Base-by-base conservation (phyloP, 1,284 basidiomycete genomes). In the Agroathelia rolfsii region DNA sequence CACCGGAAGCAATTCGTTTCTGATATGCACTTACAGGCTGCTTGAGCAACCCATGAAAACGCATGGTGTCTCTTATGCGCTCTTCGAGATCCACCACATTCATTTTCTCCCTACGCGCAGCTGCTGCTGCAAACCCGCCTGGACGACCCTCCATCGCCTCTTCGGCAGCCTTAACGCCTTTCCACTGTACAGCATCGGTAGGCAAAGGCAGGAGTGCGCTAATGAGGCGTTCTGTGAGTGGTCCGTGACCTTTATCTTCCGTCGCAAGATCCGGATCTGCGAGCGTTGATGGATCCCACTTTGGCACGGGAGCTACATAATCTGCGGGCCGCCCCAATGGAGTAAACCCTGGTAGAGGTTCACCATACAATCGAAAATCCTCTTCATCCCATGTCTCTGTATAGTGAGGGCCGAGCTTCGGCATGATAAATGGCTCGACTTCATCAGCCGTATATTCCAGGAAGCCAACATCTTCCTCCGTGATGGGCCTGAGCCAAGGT, bases 301-400 rank as follows among this genome's bases (percentile, higher is more conserved):
- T 76, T 4, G 71, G 68, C 20, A 64, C 52, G 3, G 63, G 70
- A 3, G 64, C 63, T 21, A 52, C 48, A 36, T 62, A 62, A 14
- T 50, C 46, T 39, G 39, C 44, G 35, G 42, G 41, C 47, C 53
- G 49, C 46, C 41, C 57, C 43, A 40, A 51, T 33, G 44, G 45
- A 17, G 54, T 49, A 13, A 65, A 61, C 3, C 58, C 56, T 6
- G 64, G 59, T 6, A 68, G 46, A 15, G 65, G 58, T 3, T 48
- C 51, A 21, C 64, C 62, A 37, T 66, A 66, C n/a, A 63, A 41
- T 5, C 68, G 66, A 5, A 65, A 66, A 52, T 96, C 93, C 51
- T 90, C 81, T 42, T 94, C 88, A 41, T 90, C 88, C 92, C 93
- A 96, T 2, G 81, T 64, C 34, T 93, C 83, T 16, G 75, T 66